phyloP scores from a whole-genome alignment of 176 grass and related monocot species.

The Oryza nivara region DNA sequence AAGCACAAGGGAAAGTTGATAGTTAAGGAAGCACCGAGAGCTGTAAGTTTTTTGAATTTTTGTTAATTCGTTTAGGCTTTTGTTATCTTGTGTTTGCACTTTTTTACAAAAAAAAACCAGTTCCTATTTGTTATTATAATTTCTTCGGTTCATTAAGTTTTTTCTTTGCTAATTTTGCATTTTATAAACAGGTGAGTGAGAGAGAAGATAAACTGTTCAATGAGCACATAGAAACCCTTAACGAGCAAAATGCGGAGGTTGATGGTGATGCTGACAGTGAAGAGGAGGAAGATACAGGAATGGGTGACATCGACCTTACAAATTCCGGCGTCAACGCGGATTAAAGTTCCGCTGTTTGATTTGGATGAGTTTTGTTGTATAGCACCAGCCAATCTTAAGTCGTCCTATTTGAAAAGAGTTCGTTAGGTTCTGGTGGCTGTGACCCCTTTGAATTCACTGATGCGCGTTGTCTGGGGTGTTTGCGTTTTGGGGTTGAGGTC shows the following conservation, averaged over 20 bases:
- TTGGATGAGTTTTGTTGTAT: slow-evolving; percentile 54
- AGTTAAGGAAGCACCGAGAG: slow-evolving; percentile 92
- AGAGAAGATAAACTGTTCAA: slow-evolving; percentile 88
- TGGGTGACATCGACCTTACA: slow-evolving; percentile 69
- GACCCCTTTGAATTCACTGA: slow-evolving; percentile 19
- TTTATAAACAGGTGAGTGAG: slow-evolving; percentile 79
- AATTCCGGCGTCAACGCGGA: slow-evolving; percentile 53
- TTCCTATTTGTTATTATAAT: not conserved
- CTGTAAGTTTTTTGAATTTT: slow-evolving; percentile 61
- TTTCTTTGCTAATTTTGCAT: slow-evolving; percentile 14
- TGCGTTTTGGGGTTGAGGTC: slow-evolving; percentile 35
- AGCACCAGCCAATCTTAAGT: slow-evolving; percentile 45
- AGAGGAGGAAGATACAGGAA: slow-evolving; percentile 97
- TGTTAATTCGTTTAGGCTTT: slow-evolving; percentile 1
- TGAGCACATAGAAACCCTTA: slow-evolving; percentile 77
- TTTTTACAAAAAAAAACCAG: not conserved
- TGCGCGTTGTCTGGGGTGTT: slow-evolving; percentile 30
- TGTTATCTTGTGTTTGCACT: not conserved
- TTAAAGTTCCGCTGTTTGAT: slow-evolving; percentile 28
- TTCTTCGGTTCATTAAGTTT: not conserved
- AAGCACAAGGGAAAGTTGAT: slow-evolving; percentile 75
- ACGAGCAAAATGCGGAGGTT: slow-evolving; percentile 72
- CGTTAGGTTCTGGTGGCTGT: slow-evolving; percentile 35
- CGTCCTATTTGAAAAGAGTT: slow-evolving; percentile 30
- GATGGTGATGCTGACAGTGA: slow-evolving; percentile 89